phyloP scores from a whole-genome alignment of 176 grass and related monocot genomes.

The Saccharum spontaneum region DNA sequence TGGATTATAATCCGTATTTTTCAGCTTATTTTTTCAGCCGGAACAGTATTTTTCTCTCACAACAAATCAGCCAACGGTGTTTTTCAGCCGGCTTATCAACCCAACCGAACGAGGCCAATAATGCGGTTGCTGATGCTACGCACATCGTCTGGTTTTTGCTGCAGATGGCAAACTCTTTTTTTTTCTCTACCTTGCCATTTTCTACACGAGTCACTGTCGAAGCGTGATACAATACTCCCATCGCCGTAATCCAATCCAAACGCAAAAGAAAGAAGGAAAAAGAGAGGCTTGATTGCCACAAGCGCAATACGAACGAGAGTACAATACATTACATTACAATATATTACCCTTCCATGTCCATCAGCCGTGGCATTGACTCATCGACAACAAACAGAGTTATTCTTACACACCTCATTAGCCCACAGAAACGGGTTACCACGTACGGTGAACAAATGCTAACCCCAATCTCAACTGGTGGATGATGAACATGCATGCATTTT shows the following conservation, averaged over 20 bases:
- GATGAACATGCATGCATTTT: not conserved
- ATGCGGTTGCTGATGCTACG: not conserved
- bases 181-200: not conserved
- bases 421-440: not conserved
- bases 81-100: too few species aligned
- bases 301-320: not conserved
- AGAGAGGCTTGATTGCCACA: not conserved
- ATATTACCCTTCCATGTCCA: not conserved
- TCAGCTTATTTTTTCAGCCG: too few species aligned
- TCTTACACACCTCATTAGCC: not conserved
- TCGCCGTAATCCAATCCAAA: not conserved
- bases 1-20: too few species aligned
- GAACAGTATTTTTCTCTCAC: too few species aligned
- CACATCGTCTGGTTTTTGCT: not conserved
- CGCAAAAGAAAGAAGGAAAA: too few species aligned
- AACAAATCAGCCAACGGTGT: too few species aligned
- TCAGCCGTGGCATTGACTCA: constrained; percentile 29
- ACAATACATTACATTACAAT: not conserved
- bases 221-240: not conserved
- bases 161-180: not conserved
- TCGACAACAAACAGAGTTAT: not conserved
- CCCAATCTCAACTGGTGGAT: not conserved
- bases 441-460: not conserved
- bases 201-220: constrained; percentile 9
- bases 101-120: too few species aligned